Base-by-base conservation (phyloP, 768 basidiomycete genomes). In the Ramaria rubella region DNA sequence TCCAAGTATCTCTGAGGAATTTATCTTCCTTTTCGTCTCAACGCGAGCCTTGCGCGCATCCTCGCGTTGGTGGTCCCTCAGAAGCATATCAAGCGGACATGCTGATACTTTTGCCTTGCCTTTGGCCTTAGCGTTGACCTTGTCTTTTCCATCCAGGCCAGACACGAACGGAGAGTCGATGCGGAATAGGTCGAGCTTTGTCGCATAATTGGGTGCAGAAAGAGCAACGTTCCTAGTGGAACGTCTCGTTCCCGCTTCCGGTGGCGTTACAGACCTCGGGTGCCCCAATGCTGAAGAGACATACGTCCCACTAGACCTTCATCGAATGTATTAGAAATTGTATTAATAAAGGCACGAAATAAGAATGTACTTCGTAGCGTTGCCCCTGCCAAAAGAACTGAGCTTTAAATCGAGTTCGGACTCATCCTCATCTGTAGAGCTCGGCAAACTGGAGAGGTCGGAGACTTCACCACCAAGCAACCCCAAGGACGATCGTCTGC, bases 61-160 rank as follows among this genome's bases (percentile, higher is more conserved):
- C 33, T 45, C 49, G 24, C 49, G 49, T 2, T 36, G 17, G 49
- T 33, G 31, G 31, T 56, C 55, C 43, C 36, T 56, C 11, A 56
- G 42, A 11, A 56, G 29, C 45, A 30, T 49, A 45, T 56, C 55
- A 23, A 56, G 42, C 21, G 55, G 55, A 29, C 55, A 56, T 21
- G n/a, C 27, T 17, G 52, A 9, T 7, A 29, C 33, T 7, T 5
- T 27, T 27, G 3, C 19, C 27, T 51, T 31, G 15, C 31, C 34
- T 36, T 51, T 34, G 14, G 5, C 30, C 29, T 34, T 31, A 7
- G 23, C 24, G 29, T 51, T 31, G 17, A 12, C 30, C 31, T 51
- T 24, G 23, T 26, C 17, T 48, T 27, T 27, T 1, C 17, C 24
- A 14, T 51, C 34, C 14, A 11, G 14, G 33, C 15, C 15, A 24